phyloP scores from a whole-genome alignment of 2,329 filamentous ascomycete genomes.

The Helotiales sp. region DNA sequence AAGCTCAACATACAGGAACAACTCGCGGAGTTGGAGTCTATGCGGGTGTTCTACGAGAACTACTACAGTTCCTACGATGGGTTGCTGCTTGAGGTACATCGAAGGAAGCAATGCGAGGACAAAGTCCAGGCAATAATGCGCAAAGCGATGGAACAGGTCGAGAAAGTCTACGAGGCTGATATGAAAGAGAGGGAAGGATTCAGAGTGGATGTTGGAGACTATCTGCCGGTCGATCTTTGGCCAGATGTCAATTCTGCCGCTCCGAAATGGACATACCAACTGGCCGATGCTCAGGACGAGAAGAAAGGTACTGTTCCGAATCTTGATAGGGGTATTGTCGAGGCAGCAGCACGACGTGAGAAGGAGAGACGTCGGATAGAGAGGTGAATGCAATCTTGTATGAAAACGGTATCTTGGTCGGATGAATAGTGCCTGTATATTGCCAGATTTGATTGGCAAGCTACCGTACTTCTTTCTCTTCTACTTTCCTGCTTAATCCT shows the following conservation, averaged over 20 bases:
- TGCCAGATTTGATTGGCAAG: not conserved
- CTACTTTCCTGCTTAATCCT: not conserved
- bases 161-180: constrained; percentile 74
- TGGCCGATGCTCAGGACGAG: constrained; percentile 16
- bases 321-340: constrained; percentile 27
- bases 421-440: not conserved
- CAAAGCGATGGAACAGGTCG: constrained; percentile 75
- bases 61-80: constrained; percentile 84
- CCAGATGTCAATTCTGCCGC: constrained; percentile 61
- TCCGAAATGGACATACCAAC: constrained; percentile 31
- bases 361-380: constrained; percentile 22
- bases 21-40: constrained; percentile 73
- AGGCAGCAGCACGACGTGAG: constrained; percentile 29
- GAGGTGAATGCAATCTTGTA: not conserved
- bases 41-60: constrained; percentile 82
- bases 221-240: constrained; percentile 86
- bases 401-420: not conserved
- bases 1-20: constrained; percentile 66
- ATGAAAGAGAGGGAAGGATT: constrained; percentile 74
- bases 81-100: constrained; percentile 78
- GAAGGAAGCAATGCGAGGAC: constrained; percentile 71
- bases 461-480: not conserved
- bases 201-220: constrained; percentile 79
- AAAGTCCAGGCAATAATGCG: constrained; percentile 73
- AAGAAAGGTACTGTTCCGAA: constrained; percentile 22